These are phyloP conservation scores for Leccinum pallidistipes DNA, from an alignment of 1,284 basidiomycete species.

Conservation along the genomic window DNA sequence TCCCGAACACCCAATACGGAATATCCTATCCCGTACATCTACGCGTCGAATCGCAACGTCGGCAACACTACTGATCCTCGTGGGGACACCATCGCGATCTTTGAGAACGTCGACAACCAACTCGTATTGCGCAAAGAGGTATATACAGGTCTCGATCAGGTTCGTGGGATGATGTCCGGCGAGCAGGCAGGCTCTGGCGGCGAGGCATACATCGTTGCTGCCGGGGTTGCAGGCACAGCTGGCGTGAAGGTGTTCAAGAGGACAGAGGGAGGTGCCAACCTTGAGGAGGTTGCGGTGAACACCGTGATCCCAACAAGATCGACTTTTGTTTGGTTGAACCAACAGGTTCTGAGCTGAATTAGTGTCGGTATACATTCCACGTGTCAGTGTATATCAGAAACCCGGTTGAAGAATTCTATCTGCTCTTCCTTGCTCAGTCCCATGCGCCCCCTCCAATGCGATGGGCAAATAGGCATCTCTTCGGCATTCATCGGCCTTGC, in stretches of 20 bases:
- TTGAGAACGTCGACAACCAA: slow-evolving; percentile 46
- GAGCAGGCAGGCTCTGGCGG: slow-evolving; percentile 40
- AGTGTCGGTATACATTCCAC: neutral
- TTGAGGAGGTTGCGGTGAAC: slow-evolving; percentile 54
- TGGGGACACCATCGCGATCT: slow-evolving; percentile 66
- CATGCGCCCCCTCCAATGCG: slow-evolving; percentile 76
- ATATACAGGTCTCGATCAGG: slow-evolving; percentile 62
- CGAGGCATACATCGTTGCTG: slow-evolving; percentile 57
- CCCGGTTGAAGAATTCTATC: slow-evolving; percentile 36
- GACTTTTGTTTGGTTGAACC: slow-evolving; percentile 44
- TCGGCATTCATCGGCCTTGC: slow-evolving; percentile 40
- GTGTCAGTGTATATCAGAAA: slow-evolving; percentile 3
- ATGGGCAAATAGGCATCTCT: slow-evolving; percentile 41
- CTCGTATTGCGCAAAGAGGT: slow-evolving; percentile 50
- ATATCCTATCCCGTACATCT: slow-evolving; percentile 52
- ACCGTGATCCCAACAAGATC: slow-evolving; percentile 48
- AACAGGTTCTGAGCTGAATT: neutral
- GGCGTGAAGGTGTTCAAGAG: slow-evolving; percentile 58
- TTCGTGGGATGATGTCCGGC: slow-evolving; percentile 63
- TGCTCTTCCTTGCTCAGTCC: slow-evolving; percentile 68
- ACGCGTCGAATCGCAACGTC: slow-evolving; percentile 68
- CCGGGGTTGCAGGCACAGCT: slow-evolving; percentile 50
- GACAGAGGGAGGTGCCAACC: slow-evolving; percentile 51
- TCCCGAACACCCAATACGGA: neutral
- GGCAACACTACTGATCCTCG: slow-evolving; percentile 43